Evolutionary conservation across 2,329 filamentous ascomycete genomes (phyloP).

Genomic region (Cercospora sojina): DNA sequence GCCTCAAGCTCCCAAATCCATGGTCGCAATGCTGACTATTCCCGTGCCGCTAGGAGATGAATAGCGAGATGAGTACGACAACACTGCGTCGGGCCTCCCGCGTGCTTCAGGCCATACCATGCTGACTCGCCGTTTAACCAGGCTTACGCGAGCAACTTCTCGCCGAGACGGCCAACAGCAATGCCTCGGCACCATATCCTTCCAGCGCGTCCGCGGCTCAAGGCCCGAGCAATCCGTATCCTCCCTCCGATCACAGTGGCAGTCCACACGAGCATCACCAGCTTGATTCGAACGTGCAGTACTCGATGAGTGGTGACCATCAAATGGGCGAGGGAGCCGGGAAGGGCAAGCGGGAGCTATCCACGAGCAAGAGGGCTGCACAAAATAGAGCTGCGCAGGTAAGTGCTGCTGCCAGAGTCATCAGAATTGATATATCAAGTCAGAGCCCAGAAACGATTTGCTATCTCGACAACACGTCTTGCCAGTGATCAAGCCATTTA

Average conservation of each 20-base stretch:
- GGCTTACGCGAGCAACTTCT: constrained; percentile 64
- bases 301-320: constrained; percentile 51
- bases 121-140: constrained; percentile 32
- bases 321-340: constrained; percentile 53
- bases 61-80: constrained; percentile 47
- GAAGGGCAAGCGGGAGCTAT: constrained; percentile 89
- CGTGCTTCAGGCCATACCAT: constrained; percentile 11
- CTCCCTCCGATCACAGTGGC: constrained; percentile 41
- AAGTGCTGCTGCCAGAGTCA: constrained; percentile 39
- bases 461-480: not conserved
- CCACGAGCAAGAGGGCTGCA: constrained; percentile 91
- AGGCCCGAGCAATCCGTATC: constrained; percentile 40
- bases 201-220: constrained; percentile 33
- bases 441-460: not conserved
- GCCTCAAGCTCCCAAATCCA: not conserved
- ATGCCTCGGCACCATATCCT: constrained; percentile 43
- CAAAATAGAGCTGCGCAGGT: constrained; percentile 98
- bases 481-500: not conserved
- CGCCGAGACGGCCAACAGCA: constrained; percentile 47
- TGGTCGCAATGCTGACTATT: constrained; percentile 22
- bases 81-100: constrained; percentile 1
- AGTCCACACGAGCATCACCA: constrained; percentile 48
- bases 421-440: not conserved
- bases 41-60: constrained; percentile 22
- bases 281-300: constrained; percentile 56